phyloP scores from a whole-genome alignment of 305 asterid species.

The Plantago rigida region DNA sequence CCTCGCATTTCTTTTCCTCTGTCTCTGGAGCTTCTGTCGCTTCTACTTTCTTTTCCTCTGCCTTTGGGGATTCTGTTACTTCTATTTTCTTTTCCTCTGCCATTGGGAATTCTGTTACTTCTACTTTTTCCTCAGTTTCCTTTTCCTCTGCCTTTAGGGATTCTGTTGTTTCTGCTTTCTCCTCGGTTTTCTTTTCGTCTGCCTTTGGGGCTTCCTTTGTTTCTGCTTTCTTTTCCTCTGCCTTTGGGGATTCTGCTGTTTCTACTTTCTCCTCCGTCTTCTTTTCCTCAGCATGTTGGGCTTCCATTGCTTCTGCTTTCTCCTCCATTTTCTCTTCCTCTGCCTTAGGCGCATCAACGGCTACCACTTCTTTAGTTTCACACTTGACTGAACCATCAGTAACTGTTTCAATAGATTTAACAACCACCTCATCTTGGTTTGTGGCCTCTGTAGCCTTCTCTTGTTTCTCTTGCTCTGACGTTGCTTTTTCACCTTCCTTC shows the following conservation, averaged over 20 bases:
- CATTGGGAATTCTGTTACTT: background rate
- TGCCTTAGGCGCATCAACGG: background rate
- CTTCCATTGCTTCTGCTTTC: conserved; percentile 2
- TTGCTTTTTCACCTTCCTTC: conserved; percentile 29
- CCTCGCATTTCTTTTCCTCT: conserved; percentile 13
- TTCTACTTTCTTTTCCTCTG: conserved; percentile 12
- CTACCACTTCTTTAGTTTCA: background rate
- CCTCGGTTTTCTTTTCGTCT: conserved; percentile 1
- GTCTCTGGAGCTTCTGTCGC: conserved; percentile 3
- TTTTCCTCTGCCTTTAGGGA: background rate
- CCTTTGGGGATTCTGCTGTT: background rate
- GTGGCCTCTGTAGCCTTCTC: conserved; percentile 28
- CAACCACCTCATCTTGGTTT: conserved; percentile 9
- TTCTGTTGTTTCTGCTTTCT: background rate
- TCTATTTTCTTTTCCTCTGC: background rate
- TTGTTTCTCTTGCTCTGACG: conserved; percentile 18
- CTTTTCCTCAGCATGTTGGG: conserved; percentile 9
- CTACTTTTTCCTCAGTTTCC: background rate
- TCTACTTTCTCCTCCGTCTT: background rate
- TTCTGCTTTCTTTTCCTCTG: background rate
- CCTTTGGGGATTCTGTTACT: background rate
- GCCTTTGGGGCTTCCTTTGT: background rate
- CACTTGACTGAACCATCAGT: background rate
- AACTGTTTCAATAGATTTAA: background rate
- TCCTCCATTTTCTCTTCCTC: background rate